phyloP scores from a whole-genome alignment of 139 green algal genomes.

The Mesostigma viride region DNA sequence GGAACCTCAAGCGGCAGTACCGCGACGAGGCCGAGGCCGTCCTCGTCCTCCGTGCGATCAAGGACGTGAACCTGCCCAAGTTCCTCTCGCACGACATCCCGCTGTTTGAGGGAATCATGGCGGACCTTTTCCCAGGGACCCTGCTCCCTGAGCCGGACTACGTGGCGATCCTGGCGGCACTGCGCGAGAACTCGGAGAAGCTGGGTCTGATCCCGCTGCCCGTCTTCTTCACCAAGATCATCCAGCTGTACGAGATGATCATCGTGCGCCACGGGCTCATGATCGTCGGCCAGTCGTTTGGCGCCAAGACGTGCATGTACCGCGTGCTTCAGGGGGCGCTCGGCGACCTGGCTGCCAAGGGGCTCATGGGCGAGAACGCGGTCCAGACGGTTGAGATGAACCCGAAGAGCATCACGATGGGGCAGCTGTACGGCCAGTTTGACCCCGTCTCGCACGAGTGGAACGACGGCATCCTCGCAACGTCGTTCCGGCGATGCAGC shows the following conservation, averaged over 20 bases:
- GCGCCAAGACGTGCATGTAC: conserved; percentile 52
- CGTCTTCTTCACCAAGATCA: conserved; percentile 32
- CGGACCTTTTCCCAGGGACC: conserved; percentile 41
- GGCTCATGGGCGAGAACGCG: conserved; percentile 15
- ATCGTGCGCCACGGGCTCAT: conserved; percentile 40
- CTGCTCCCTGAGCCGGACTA: conserved; percentile 15
- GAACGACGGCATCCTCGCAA: conserved; percentile 56
- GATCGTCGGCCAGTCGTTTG: conserved; percentile 45
- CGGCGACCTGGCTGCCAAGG: conserved; percentile 37
- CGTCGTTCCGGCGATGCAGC: conserved; percentile 41
- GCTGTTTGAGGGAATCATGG: conserved; percentile 40
- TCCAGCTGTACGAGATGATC: conserved; percentile 47
- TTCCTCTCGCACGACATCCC: conserved; percentile 41
- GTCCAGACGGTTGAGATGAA: conserved; percentile 24
- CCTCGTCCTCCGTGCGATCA: conserved; percentile 35
- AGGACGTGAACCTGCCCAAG: conserved; percentile 40
- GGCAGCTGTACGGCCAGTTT: conserved; percentile 63
- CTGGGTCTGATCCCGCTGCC: conserved; percentile 24
- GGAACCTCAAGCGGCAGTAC: conserved; percentile 33
- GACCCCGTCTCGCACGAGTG: conserved; percentile 55
- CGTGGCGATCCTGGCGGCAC: conserved; percentile 21
- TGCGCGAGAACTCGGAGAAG: conserved; percentile 17
- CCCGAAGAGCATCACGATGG: conserved; percentile 51
- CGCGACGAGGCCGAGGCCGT: conserved; percentile 23
- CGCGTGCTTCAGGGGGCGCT: conserved; percentile 39